Conservation (phyloP, 2,329 filamentous ascomycete genomes). For the Byssoonygena ceratinophila region DNA sequence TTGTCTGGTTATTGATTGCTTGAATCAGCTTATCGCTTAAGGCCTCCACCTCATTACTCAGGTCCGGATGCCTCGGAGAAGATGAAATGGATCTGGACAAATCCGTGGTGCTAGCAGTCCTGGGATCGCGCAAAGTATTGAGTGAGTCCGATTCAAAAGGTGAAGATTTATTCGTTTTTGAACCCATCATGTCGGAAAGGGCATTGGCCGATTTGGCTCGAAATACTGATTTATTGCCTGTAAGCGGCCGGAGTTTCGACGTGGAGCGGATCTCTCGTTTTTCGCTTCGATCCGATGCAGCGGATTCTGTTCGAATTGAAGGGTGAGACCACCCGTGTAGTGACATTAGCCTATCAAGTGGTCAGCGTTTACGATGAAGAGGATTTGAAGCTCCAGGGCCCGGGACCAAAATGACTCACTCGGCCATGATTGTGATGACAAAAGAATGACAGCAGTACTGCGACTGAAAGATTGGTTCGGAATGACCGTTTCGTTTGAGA, state of each 20-base stretch:
- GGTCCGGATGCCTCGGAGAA: conserved; percentile 44
- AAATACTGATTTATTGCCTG: conserved; percentile 31
- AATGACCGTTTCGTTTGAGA: background rate
- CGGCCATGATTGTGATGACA: conserved; percentile 14
- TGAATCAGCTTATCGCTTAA: conserved; percentile 93
- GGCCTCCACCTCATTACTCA: conserved; percentile 69
- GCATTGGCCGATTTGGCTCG: conserved; percentile 39
- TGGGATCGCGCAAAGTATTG: conserved; percentile 39
- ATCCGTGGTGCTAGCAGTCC: conserved; percentile 29
- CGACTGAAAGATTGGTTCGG: background rate
- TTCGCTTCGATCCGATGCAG: conserved; percentile 10
- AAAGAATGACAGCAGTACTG: conserved; percentile 7
- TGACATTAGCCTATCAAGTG: conserved; percentile 14
- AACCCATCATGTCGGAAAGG: conserved; percentile 28
- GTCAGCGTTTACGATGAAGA: background rate
- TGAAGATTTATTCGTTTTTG: conserved; percentile 19
- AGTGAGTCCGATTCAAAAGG: conserved; percentile 29
- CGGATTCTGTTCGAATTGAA: conserved; percentile 9
- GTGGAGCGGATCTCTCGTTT: conserved; percentile 22
- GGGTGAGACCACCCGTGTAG: conserved; percentile 15
- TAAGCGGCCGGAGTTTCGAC: conserved; percentile 17
- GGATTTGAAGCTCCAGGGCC: background rate
- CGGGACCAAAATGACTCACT: conserved; percentile 7
- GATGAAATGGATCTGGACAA: conserved; percentile 28
- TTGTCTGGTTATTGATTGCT: conserved; percentile 92